Base-by-base conservation (phyloP, 2,329 filamentous ascomycete species). In the Xylariomycetidae sp. region DNA sequence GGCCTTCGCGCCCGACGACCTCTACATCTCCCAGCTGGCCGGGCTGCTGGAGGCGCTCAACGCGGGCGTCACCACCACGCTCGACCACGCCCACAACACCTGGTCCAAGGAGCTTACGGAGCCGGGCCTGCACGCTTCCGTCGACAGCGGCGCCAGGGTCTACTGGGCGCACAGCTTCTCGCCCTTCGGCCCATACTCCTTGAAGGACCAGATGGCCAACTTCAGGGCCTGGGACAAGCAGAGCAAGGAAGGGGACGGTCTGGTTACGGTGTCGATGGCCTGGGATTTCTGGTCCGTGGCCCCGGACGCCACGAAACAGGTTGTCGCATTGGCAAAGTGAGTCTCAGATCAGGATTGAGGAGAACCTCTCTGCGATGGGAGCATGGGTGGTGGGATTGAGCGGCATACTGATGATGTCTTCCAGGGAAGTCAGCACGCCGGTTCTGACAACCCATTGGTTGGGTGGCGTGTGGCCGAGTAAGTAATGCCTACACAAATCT, bases 31-130 rank as follows among this genome's bases (percentile, higher is more conserved):
- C 6, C 63, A 70, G 28, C 56, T 72, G 0, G 54, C 63, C 0
- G 70, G 70, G 1, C 48, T 72, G 2, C 61, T 70, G 3, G 72
- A 77, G 38, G 59, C 64, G 1, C 45, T 75, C n/a, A 66, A 72
- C 18, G 68, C 66, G 0, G 72, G 72, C 4, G 70, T 73, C 8
- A 77, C 72, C 0, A 70, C 69, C 0, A 59, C 62, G 0, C 56
- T 77, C 1, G 72, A 77, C 34, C 70, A 76, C 30, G 71, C 72
- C 1, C 69, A 71, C 22, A 59, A 69, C 17, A 72, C 60, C 0
- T 72, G 63, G 61, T 64, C 58, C 1, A 53, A 60, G 8, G 61
- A 61, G 1, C 62, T 59, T 0, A 49, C 65, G 0, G 55, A 62
- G 15, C 67, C 70, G 0, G 69, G 69, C 1, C 47, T 72, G 2